Evolutionary conservation across 495 filamentous ascomycete genomes (phyloP), one percentile per base, ranked within the genome.

Genomic region (Trichoderma virens): DNA sequence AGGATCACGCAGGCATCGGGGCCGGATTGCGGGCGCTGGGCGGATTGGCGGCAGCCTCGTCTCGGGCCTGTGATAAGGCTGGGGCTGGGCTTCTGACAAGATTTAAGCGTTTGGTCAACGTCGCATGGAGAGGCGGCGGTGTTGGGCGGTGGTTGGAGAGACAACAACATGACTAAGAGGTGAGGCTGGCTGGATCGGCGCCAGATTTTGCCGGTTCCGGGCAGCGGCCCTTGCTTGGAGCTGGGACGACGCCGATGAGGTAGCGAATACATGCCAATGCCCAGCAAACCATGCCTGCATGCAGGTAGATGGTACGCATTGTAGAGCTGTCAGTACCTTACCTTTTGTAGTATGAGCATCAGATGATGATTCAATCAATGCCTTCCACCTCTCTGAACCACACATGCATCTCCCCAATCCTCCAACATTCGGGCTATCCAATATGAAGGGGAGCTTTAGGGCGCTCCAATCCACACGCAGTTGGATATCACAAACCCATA

Each of bases 191-290:
- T 59, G 18, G 30, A 59, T 16, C 60, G 60, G 60, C 31, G 60
- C 8, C 60, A 23, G 32, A 38, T 61, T 61, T n/a, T 35, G 60
- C 60, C 60, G 60, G 30, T 61, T 61, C 60, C 31, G 25, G 23
- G 45, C 18, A 51, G 45, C n/a, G 45, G 18, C 7, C 41, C 20
- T 47, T 3, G 4, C 18, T 1, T 20, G n/a, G 20, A 20, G 16
- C 4, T 0, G 1, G 43, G 20, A 23, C 23, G 43, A 18, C 38
- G 18, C 3, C 18, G n/a, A 47, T 8, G 8, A 47, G n/a, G 43
- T 20, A 47, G n/a, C 43, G 34, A 13, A 6, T 35, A 35, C 41
- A 7, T 45, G 41, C 1, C 11, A 45, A 14, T n/a, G n/a, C n/a
- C n/a, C n/a, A n/a, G n/a, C n/a, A n/a, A n/a, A n/a, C n/a, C n/a